Evolutionary conservation across 495 filamentous ascomycete genomes (phyloP), one percentile per base, ranked within the genome.

Genomic region (Penicillium verhagenii): DNA sequence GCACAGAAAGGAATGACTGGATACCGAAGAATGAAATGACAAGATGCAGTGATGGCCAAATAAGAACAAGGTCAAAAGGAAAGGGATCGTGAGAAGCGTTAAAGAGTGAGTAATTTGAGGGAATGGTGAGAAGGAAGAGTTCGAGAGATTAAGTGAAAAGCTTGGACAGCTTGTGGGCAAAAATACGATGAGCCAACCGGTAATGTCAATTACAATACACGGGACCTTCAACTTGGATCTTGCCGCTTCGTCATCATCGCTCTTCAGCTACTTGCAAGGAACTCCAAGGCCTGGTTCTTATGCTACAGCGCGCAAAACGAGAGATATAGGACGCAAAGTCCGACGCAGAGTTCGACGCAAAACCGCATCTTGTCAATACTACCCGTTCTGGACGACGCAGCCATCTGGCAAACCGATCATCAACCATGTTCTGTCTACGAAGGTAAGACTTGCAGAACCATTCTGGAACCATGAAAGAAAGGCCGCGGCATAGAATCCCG

Each of bases 341-440:
- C n/a, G n/a, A n/a, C n/a, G n/a, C n/a, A n/a, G n/a, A n/a, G n/a
- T n/a, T n/a, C n/a, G n/a, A n/a, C n/a, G n/a, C n/a, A n/a, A n/a
- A n/a, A n/a, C n/a, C n/a, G n/a, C n/a, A n/a, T n/a, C n/a, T n/a
- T n/a, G n/a, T n/a, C n/a, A n/a, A n/a, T n/a, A n/a, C n/a, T n/a
- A n/a, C n/a, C n/a, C n/a, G n/a, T n/a, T n/a, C n/a, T n/a, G n/a
- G n/a, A n/a, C n/a, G n/a, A n/a, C 33, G 33, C 6, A 23, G 18
- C 49, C 18, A 19, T 21, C 52, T 24, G 33, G 42, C 52, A 50
- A n/a, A 29, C 31, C 52, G n/a, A n/a, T n/a, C 31, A 52, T 16
- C 65, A 1, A 70, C 47, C 56, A 92, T 94, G 90, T 94, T 92
- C 64, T 94, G 90, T 75, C 80, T 94, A 28, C 78, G 49, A 9